A percentile compares a stretch with the other conserved stretches of the same genome.
Evolutionary conservation across 371 early-diverging fungal genomes (phyloP).

Genomic region (Smittium mucronatum): DNA sequence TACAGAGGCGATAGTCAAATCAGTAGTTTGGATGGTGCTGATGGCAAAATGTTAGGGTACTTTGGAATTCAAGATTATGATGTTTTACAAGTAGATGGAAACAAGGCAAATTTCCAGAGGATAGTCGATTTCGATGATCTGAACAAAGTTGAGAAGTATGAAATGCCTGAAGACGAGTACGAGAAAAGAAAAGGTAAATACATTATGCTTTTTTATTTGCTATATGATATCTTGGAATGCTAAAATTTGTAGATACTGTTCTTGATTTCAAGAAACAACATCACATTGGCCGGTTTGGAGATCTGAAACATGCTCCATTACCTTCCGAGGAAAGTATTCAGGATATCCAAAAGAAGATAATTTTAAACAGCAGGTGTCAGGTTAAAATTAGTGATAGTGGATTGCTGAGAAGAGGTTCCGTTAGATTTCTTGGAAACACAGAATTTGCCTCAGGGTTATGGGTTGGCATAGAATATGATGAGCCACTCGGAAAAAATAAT

Average conservation of each 20-base stretch:
- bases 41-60: constrained; percentile 62
- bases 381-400: constrained; percentile 41
- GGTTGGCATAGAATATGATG: constrained; percentile 92
- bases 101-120: not conserved
- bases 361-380: constrained; percentile 48
- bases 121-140: constrained; percentile 63
- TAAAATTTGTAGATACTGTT: constrained; percentile 49
- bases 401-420: constrained; percentile 57
- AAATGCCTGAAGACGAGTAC: constrained; percentile 77
- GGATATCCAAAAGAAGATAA: not conserved
- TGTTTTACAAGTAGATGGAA: constrained; percentile 42
- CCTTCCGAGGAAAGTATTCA: constrained; percentile 20
- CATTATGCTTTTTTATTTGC: not conserved
- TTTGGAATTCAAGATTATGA: constrained; percentile 75
- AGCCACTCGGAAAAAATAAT: constrained; percentile 89
- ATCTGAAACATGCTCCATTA: constrained; percentile 22
- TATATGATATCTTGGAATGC: not conserved
- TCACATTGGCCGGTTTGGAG: constrained; percentile 76
- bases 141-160: constrained; percentile 81
- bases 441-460: constrained; percentile 76
- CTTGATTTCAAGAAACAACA: constrained; percentile 79
- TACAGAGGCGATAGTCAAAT: constrained; percentile 44
- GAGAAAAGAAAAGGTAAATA: constrained; percentile 46
- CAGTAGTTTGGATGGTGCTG: constrained; percentile 47
- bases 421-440: constrained; percentile 53